phyloP scores from a whole-genome alignment of 768 basidiomycete species.

The Termitomyces sp. region DNA sequence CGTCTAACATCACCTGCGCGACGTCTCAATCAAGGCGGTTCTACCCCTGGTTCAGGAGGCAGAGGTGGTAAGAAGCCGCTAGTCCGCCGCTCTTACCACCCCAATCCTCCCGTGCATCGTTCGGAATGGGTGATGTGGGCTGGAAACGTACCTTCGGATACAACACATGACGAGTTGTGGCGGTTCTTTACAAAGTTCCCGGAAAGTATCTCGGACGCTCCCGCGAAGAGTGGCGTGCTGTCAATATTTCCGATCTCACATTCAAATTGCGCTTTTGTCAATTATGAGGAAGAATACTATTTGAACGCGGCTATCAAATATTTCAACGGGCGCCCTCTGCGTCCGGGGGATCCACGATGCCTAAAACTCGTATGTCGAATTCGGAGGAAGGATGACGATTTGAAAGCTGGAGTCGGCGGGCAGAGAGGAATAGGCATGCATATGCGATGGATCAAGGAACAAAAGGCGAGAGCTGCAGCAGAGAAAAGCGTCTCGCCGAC shows the following conservation, averaged over 20 bases:
- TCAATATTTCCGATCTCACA: constrained; percentile 92
- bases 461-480: constrained; percentile 31
- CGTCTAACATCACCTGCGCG: constrained; percentile 1
- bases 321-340: constrained; percentile 69
- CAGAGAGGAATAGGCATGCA: constrained; percentile 88
- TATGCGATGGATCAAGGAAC: constrained; percentile 69
- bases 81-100: constrained; percentile 56
- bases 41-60: constrained; percentile 2
- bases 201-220: not conserved
- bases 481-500: constrained; percentile 13
- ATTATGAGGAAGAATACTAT: constrained; percentile 62
- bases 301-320: constrained; percentile 61
- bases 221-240: constrained; percentile 48
- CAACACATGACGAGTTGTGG: constrained; percentile 82
- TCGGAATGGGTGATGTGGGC: constrained; percentile 98
- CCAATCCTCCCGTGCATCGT: constrained; percentile 64
- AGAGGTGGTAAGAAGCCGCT: constrained; percentile 21
- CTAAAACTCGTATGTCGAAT: constrained; percentile 79
- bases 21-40: constrained; percentile 4
- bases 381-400: constrained; percentile 75
- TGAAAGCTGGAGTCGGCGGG: constrained; percentile 85
- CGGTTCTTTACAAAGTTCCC: constrained; percentile 59
- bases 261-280: constrained; percentile 94
- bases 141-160: constrained; percentile 85
- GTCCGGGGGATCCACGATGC: constrained; percentile 67